phyloP scores from a whole-genome alignment of 2,329 filamentous ascomycete species.

The Curvularia sp. region DNA sequence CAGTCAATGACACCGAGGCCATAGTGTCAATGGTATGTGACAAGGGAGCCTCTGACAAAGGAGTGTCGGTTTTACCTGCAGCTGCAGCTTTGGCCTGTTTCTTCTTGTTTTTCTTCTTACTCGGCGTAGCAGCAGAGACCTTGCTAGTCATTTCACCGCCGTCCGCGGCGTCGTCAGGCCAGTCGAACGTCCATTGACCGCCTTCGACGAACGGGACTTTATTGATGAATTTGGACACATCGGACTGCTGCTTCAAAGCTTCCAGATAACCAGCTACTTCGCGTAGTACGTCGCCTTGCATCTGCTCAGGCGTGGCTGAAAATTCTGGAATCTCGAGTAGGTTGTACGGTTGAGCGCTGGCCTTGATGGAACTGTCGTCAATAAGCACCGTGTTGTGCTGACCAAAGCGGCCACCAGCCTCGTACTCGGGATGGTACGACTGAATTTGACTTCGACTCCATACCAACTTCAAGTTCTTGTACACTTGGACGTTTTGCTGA shows the following conservation, averaged over 20 bases:
- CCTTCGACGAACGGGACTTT: slow-evolving; percentile 40
- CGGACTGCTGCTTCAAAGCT: slow-evolving; percentile 57
- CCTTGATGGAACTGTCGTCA: slow-evolving; percentile 85
- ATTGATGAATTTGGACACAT: slow-evolving; percentile 70
- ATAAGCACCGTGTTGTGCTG: slow-evolving; percentile 89
- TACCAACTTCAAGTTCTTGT: slow-evolving; percentile 79
- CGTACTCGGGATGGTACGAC: slow-evolving; percentile 51
- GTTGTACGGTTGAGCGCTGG: slow-evolving; percentile 81
- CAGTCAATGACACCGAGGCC: slow-evolving; percentile 13
- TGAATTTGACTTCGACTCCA: slow-evolving; percentile 66
- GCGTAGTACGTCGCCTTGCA: slow-evolving; percentile 55
- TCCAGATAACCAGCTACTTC: slow-evolving; percentile 63
- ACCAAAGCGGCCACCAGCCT: slow-evolving; percentile 64
- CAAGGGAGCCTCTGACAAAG: background rate
- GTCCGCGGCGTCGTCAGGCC: slow-evolving; percentile 26
- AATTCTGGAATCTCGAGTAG: slow-evolving; percentile 84
- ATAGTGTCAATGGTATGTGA: slow-evolving; percentile 8
- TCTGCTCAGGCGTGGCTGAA: slow-evolving; percentile 54
- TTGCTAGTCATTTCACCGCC: slow-evolving; percentile 24
- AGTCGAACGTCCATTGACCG: slow-evolving; percentile 40
- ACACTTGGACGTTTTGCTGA: slow-evolving; percentile 77
- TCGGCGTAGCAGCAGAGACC: slow-evolving; percentile 12
- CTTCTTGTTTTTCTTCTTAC: slow-evolving; percentile 22
- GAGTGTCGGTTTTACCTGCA: slow-evolving; percentile 8
- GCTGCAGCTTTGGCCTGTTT: slow-evolving; percentile 12